Percentiles rank a stretch among this genome's conserved stretches.
These are phyloP conservation scores for Exophiala sp. DNA, from an alignment of 2,329 filamentous ascomycete genomes.

Conservation along the genomic window DNA sequence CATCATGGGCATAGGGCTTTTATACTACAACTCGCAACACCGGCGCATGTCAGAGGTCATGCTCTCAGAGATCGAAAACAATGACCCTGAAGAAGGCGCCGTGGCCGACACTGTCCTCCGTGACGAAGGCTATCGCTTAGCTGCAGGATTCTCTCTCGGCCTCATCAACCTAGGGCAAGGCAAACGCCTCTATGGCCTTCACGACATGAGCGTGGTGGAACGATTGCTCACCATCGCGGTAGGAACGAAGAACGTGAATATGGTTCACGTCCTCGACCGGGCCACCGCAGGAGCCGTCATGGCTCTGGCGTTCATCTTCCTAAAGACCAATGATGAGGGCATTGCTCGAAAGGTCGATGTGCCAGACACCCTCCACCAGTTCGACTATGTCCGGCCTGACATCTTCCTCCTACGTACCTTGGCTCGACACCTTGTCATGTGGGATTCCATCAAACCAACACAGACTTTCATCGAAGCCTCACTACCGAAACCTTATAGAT, in stretches of 20 bases:
- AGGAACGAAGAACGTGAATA: slow-evolving; percentile 80
- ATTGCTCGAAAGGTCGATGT: slow-evolving; percentile 90
- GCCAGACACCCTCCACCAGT: slow-evolving; percentile 81
- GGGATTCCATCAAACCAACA: slow-evolving; percentile 71
- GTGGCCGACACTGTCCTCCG: slow-evolving; percentile 68
- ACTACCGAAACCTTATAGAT: slow-evolving; percentile 64
- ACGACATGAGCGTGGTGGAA: slow-evolving; percentile 90
- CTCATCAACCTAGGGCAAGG: slow-evolving; percentile 94
- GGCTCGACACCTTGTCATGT: slow-evolving; percentile 86
- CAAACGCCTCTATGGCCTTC: slow-evolving; percentile 75
- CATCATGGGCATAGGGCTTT: slow-evolving; percentile 90
- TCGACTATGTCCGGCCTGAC: slow-evolving; percentile 92
- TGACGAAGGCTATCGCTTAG: slow-evolving; percentile 92
- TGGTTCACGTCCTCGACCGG: slow-evolving; percentile 88
- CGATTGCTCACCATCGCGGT: slow-evolving; percentile 80
- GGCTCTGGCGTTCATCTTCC: slow-evolving; percentile 84
- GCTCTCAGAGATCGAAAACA: slow-evolving; percentile 91
- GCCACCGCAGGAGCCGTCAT: slow-evolving; percentile 90
- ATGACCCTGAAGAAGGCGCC: slow-evolving; percentile 68
- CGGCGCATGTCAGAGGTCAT: slow-evolving; percentile 98
- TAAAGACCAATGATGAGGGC: slow-evolving; percentile 87
- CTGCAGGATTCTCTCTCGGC: slow-evolving; percentile 86
- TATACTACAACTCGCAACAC: slow-evolving; percentile 94
- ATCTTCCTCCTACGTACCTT: slow-evolving; percentile 84
- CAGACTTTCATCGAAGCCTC: slow-evolving; percentile 69